Evolutionary conservation across 148 eudicot species (phyloP), one percentile per base, ranked within the genome.

Genomic region (Dysphania ambrosioides): DNA sequence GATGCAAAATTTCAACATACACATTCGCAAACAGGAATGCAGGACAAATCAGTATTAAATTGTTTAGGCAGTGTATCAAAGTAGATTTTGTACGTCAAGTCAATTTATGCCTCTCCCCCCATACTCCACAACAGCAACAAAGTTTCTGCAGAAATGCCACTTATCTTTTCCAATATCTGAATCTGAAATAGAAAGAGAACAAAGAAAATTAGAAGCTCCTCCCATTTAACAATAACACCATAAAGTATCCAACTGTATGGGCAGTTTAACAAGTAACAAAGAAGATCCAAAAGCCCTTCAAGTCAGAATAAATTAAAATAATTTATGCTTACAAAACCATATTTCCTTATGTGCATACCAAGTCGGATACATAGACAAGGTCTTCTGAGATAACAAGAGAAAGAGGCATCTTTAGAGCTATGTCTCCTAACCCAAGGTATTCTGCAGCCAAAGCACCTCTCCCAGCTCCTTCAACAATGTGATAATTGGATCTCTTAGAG

Each of bases 111-210:
- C 83, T 90, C 89, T 95, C 99, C 99, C 87, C 80, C 92, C 97
- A 95, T 95, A 90, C 96, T 90, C 99, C 99, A 95, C 70, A 95
- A 74, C 59, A 95, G 79, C 85, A 90, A 53, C 97, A 95, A 87
- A 66, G 99, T 95, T 79, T 95, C 99, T 64, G 83, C 84, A 72
- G 97, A 86, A 19, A 95, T 83, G 56, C 87, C 98, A 26, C 89
- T 89, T 67, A 90, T 81, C 55, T 71, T 79, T 65, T 83, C 85
- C 81, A 92, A 80, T 32, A 85, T 49, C 61, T 87, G 84, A 79
- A 83, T 84, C 99, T 95, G 85, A 86, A 86, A 76, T 11, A 40
- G 63, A 63, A 60, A 40, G 23, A 26, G 21, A 13, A 9, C 16
- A 60, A 31, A n/a, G n/a, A 21, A 66, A 40, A n/a, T n/a, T n/a